Conservation (phyloP, 1,284 basidiomycete genomes). For the Fomitopsis palustris region DNA sequence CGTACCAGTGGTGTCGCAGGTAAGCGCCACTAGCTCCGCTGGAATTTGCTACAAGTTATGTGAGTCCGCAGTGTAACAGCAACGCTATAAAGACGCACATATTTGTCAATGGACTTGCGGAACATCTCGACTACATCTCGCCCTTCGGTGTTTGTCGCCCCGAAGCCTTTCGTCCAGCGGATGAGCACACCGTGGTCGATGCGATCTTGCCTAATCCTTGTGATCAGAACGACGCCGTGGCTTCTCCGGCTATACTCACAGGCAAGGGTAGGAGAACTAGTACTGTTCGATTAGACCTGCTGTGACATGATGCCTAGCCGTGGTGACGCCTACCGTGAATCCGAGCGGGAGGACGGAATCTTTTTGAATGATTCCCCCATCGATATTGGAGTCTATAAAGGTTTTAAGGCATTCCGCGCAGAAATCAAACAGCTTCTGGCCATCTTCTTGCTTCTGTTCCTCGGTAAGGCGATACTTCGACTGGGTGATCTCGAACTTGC, state of each 20-base stretch:
- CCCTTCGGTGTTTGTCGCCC: slow-evolving; percentile 89
- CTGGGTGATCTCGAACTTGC: slow-evolving; percentile 97
- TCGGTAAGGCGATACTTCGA: slow-evolving; percentile 96
- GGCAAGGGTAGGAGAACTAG: slow-evolving; percentile 92
- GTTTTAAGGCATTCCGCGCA: slow-evolving; percentile 92
- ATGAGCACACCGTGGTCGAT: slow-evolving; percentile 96
- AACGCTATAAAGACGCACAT: slow-evolving; percentile 38
- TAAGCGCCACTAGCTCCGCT: slow-evolving; percentile 79
- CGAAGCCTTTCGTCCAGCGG: slow-evolving; percentile 99
- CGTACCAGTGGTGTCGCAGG: slow-evolving; percentile 97
- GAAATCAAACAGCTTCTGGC: slow-evolving; percentile 93
- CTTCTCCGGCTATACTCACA: slow-evolving; percentile 43
- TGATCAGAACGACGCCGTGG: not conserved
- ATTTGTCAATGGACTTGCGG: slow-evolving; percentile 73
- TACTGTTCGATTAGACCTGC: not conserved
- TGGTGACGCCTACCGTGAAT: slow-evolving; percentile 89
- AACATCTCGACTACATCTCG: slow-evolving; percentile 94
- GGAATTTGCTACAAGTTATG: slow-evolving; percentile 53
- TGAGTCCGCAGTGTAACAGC: slow-evolving; percentile 6
- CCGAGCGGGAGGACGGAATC: slow-evolving; percentile 83
- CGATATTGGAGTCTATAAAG: slow-evolving; percentile 82
- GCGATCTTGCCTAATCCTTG: slow-evolving; percentile 64
- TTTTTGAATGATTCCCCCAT: slow-evolving; percentile 58
- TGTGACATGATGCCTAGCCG: not conserved
- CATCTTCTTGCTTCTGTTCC: slow-evolving; percentile 98